Percentiles rank a stretch among this genome's conserved stretches.
phyloP scores from a whole-genome alignment of 2,329 filamentous ascomycete genomes.

The Exophiala viscosa region DNA sequence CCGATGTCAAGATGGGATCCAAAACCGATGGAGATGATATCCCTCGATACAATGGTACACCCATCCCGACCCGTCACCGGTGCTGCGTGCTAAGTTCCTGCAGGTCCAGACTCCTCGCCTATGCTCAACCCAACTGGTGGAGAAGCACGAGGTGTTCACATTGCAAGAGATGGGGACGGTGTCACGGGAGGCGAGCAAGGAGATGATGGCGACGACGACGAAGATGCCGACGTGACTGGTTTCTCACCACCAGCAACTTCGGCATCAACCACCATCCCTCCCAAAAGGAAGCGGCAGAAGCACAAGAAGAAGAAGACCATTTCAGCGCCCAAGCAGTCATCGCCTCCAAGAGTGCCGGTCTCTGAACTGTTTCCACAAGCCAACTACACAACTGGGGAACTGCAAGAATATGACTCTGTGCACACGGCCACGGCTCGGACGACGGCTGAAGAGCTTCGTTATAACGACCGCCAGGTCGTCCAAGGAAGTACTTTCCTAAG shows the following conservation, averaged over 20 bases:
- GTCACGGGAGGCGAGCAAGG: slow-evolving; percentile 36
- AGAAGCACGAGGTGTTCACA: slow-evolving; percentile 42
- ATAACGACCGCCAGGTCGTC: slow-evolving; percentile 38
- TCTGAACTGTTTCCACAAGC: slow-evolving; percentile 44
- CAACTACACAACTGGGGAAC: slow-evolving; percentile 46
- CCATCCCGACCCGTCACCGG: background rate
- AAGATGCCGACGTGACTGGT: slow-evolving; percentile 28
- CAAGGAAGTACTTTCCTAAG: slow-evolving; percentile 48
- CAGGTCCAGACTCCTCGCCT: slow-evolving; percentile 26
- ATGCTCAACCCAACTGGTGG: slow-evolving; percentile 33
- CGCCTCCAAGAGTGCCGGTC: slow-evolving; percentile 47
- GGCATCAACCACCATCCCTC: slow-evolving; percentile 15
- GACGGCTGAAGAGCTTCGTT: slow-evolving; percentile 46
- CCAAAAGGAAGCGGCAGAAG: slow-evolving; percentile 45
- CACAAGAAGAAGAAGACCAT: slow-evolving; percentile 44
- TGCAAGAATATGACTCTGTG: slow-evolving; percentile 37
- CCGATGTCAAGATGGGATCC: slow-evolving; percentile 38
- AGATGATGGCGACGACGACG: slow-evolving; percentile 32
- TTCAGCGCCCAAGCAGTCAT: slow-evolving; percentile 37
- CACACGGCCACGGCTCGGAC: slow-evolving; percentile 41
- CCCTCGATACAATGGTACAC: slow-evolving; percentile 34
- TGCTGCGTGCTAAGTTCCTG: slow-evolving; percentile 24
- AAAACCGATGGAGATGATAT: slow-evolving; percentile 40
- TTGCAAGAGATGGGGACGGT: slow-evolving; percentile 44
- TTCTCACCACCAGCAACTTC: slow-evolving; percentile 23